phyloP scores from a whole-genome alignment of 2,329 filamentous ascomycete species.

The Colletotrichum chlorophyti region DNA sequence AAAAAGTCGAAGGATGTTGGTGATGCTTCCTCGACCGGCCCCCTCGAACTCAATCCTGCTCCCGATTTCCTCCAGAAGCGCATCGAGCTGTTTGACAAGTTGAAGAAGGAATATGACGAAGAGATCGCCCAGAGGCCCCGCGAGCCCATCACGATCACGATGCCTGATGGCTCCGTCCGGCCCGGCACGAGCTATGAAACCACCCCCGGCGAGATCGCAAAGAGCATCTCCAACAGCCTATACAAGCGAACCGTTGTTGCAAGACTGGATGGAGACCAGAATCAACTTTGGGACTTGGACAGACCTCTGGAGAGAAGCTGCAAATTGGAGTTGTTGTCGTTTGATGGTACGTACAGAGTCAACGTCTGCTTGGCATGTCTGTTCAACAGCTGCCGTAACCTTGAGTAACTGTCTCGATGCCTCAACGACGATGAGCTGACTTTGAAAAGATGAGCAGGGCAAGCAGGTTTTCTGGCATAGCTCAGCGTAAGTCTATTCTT shows the following conservation, averaged over 20 bases:
- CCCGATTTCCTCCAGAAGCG: conserved; percentile 85
- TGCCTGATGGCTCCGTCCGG: conserved; percentile 74
- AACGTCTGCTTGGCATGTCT: no score
- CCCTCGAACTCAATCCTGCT: conserved; percentile 58
- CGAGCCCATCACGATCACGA: conserved; percentile 75
- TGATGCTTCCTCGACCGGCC: conserved; percentile 44
- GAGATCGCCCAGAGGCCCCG: conserved; percentile 75
- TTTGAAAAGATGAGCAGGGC: conserved; percentile 65
- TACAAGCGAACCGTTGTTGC: conserved; percentile 89
- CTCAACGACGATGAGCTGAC: conserved; percentile 3
- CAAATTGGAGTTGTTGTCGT: conserved; percentile 83
- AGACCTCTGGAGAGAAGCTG: conserved; percentile 88
- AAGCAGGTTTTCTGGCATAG: conserved; percentile 99
- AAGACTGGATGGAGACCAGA: conserved; percentile 74
- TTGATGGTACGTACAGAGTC: conserved; percentile 56
- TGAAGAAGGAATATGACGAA: conserved; percentile 84
- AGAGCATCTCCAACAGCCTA: conserved; percentile 82
- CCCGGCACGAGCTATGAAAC: conserved; percentile 89
- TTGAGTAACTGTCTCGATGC: background rate
- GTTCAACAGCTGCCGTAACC: no score
- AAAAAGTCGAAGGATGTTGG: conserved; percentile 48
- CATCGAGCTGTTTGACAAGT: conserved; percentile 84
- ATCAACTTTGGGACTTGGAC: conserved; percentile 89
- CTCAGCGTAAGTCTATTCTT: conserved; percentile 57
- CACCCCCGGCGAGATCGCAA: conserved; percentile 80